Evolutionary conservation across 1,284 basidiomycete genomes (phyloP), one percentile per base, ranked within the genome.

Genomic region (Ustilago hordei): DNA sequence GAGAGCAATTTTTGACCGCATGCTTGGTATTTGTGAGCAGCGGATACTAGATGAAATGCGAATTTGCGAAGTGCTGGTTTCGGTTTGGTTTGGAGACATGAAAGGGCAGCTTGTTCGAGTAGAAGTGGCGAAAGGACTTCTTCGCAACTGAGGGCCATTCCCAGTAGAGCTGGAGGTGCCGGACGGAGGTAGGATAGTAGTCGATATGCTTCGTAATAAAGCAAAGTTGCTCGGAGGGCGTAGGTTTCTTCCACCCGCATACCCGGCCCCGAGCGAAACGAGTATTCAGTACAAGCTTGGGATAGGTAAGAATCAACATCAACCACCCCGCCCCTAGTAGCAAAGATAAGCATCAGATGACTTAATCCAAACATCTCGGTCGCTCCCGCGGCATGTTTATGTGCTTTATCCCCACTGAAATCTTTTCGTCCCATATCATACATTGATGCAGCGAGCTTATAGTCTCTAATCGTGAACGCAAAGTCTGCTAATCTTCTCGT

Each of bases 381-480:
- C 1, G 85, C 83, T 2, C 75, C 82, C 0, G 83, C 81, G 3
- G 69, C 69, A 53, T 86, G 77, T 32, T 66, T 54, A 35, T 55
- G 67, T 4, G 85, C 85, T 59, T 82, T 82, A 54, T 86, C 85
- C 31, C 52, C 67, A 7, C 74, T 69, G 53, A 77, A 84, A 57
- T 87, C 87, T 57, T 85, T 86, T 58, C 93, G 89, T 19, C 94
- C 85, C 2, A 91, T 88, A 80, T 98, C 96, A 92, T 95, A 99
- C 28, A 96, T 91, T 15, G 88, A 87, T 1, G 90, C 89, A 0
- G 96, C 96, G 45, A 96, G 89, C 78, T 93, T 94, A 85, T 92
- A 91, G 87, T 99, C 96, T 1, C 94, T 92, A 0, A 98, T 88
- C 78, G 96, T 92, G 55, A 97, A 97, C 2, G 95, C 92, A 86